phyloP scores from a whole-genome alignment of 2,329 filamentous ascomycete genomes.

The Onygena corvina region DNA sequence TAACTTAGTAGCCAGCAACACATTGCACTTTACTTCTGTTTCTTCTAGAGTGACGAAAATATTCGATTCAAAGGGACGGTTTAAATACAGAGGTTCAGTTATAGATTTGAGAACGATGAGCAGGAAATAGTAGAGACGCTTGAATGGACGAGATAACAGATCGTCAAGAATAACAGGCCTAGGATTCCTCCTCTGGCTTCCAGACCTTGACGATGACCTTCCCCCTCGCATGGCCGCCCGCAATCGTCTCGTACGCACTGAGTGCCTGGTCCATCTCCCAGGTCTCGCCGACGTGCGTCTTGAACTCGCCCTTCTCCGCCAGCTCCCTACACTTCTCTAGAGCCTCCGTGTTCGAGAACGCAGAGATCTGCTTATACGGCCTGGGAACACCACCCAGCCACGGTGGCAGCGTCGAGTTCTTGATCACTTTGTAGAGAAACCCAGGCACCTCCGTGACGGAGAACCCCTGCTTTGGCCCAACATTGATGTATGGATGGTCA shows the following conservation, averaged over 20 bases:
- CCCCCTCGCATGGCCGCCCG: conserved; percentile 10
- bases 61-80: no score
- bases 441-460: conserved; percentile 7
- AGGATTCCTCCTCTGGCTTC: no score
- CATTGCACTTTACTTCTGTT: no score
- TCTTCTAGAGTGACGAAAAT: no score
- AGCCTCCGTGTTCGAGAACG: conserved; percentile 11
- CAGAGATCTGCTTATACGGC: conserved; percentile 12
- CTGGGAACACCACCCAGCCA: conserved; percentile 13
- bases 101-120: no score
- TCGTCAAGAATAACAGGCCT: no score
- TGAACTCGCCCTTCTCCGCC: conserved; percentile 8
- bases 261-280: conserved; percentile 8
- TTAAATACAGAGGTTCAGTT: no score
- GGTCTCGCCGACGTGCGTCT: conserved; percentile 6
- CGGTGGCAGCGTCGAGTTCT: conserved; percentile 10
- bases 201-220: conserved; percentile 13
- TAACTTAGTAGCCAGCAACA: no score
- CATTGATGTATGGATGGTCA: conserved; percentile 11
- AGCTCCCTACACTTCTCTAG: conserved; percentile 12
- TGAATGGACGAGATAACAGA: no score
- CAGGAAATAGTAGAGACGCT: no score
- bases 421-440: conserved; percentile 13
- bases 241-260: conserved; percentile 9
- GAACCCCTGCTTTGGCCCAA: conserved; percentile 10